Percentiles rank a stretch among this genome's conserved stretches.
These are phyloP conservation scores for Erysimum cheiranthoides DNA, from an alignment of 345 rosid genomes.

Conservation along the genomic window DNA sequence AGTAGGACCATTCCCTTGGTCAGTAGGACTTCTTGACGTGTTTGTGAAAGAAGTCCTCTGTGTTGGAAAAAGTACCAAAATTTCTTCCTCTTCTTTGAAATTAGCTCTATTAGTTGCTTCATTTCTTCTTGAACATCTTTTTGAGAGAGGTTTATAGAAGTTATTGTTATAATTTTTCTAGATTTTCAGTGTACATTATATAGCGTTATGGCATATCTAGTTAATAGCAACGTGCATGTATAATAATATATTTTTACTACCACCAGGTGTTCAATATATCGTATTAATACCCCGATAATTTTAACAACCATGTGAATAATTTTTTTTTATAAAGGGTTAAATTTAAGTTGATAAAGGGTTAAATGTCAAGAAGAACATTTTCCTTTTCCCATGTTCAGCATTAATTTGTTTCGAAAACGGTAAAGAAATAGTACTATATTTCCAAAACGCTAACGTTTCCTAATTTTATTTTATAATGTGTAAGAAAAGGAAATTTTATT, in stretches of 20 bases:
- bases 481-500: neutral
- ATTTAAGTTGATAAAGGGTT: no score
- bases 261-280: no score
- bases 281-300: no score
- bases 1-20: no score
- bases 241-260: no score
- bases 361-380: neutral
- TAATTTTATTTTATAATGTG: neutral
- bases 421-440: neutral
- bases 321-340: no score
- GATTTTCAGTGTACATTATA: no score
- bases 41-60: slow-evolving; percentile 86
- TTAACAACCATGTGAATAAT: no score
- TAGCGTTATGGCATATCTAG: no score
- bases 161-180: no score
- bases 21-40: no score
- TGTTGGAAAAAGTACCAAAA: slow-evolving; percentile 68
- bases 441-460: slow-evolving; percentile 6
- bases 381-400: slow-evolving; percentile 6
- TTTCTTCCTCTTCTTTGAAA: neutral
- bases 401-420: neutral
- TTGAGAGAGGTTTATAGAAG: neutral
- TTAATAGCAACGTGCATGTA: no score
- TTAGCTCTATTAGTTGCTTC: neutral
- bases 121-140: slow-evolving; percentile 24